phyloP scores from a whole-genome alignment of 257 asterid species.

The Salvia hispanica region DNA sequence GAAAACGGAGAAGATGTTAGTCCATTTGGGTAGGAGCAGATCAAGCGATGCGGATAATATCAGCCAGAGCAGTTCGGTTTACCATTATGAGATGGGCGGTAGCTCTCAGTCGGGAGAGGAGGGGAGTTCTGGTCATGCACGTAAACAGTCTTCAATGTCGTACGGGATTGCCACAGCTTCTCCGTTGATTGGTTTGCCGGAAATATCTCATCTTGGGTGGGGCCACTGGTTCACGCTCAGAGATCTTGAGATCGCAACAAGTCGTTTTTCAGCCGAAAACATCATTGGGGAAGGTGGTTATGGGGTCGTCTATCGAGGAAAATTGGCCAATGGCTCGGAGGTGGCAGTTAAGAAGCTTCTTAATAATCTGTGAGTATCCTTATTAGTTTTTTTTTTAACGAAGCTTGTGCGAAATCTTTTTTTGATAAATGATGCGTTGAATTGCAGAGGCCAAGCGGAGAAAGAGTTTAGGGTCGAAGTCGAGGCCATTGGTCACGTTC shows the following conservation, averaged over 20 bases:
- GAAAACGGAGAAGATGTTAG: constrained; percentile 65
- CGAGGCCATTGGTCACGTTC: constrained; percentile 96
- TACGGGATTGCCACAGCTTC: constrained; percentile 74
- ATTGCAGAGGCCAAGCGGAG: constrained; percentile 90
- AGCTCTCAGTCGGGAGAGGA: constrained; percentile 97
- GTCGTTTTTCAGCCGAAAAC: constrained; percentile 65
- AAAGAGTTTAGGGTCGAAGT: constrained; percentile 94
- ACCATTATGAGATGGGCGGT: constrained; percentile 61
- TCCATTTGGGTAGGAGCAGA: constrained; percentile 75
- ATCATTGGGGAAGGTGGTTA: constrained; percentile 95
- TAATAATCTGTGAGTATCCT: constrained; percentile 75
- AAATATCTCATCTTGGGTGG: constrained; percentile 94
- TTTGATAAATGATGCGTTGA: no score
- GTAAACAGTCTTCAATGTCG: constrained; percentile 54
- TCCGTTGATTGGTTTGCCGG: constrained; percentile 90
- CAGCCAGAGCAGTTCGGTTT: constrained; percentile 80
- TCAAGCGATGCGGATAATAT: constrained; percentile 77
- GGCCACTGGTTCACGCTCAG: constrained; percentile 99
- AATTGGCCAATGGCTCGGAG: constrained; percentile 77
- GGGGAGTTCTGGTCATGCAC: constrained; percentile 67
- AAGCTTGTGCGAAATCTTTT: no score
- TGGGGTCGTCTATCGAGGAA: constrained; percentile 88
- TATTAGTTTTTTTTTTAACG: no score
- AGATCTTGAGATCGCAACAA: constrained; percentile 87
- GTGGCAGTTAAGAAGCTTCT: constrained; percentile 95